Percentiles rank a stretch among this genome's conserved stretches.
Conservation (phyloP, 2,329 filamentous ascomycete genomes). For the Cladophialophora carrionii region DNA sequence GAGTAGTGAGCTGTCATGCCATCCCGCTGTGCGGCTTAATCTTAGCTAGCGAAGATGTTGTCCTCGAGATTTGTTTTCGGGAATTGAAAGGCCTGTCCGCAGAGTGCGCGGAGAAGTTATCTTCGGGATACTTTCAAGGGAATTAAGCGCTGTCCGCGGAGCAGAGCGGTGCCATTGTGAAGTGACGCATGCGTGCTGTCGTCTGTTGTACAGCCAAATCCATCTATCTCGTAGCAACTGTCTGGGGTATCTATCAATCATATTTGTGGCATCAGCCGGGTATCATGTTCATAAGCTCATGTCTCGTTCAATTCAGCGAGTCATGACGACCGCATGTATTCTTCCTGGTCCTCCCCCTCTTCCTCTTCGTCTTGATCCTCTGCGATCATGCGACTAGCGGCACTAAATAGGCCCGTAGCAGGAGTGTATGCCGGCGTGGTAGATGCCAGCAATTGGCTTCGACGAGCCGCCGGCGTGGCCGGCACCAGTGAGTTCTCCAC, state of each 20-base stretch:
- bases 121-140: no score
- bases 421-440: constrained; percentile 34
- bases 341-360: constrained; percentile 9
- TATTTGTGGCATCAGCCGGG: background rate
- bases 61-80: no score
- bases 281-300: constrained; percentile 2
- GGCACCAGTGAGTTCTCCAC: constrained; percentile 23
- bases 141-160: background rate
- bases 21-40: no score
- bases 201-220: background rate
- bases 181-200: background rate
- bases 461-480: constrained; percentile 31
- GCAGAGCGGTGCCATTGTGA: background rate
- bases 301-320: background rate
- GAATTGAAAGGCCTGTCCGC: no score
- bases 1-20: no score
- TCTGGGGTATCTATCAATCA: background rate
- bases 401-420: constrained; percentile 25
- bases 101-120: no score
- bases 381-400: background rate
- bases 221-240: background rate
- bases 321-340: background rate
- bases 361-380: constrained; percentile 17
- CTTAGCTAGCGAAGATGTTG: no score
- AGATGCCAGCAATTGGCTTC: constrained; percentile 29